Evolutionary conservation across 139 green algal species (phyloP), one percentile per base, ranked within the genome.

Genomic region (Gonium pectorale): DNA sequence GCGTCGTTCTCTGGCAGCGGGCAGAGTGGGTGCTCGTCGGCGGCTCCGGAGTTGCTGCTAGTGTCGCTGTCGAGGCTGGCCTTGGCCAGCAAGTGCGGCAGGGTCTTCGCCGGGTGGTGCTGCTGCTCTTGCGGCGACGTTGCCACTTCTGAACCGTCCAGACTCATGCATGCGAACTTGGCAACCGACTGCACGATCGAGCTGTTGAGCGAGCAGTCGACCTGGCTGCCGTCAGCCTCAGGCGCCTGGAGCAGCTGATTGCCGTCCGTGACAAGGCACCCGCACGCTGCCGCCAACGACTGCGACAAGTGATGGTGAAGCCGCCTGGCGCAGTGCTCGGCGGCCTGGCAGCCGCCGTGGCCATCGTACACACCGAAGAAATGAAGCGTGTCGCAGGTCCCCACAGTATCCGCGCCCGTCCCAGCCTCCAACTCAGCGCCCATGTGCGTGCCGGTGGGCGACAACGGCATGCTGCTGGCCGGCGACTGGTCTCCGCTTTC

Each of bases 321-420:
- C 35, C 89, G 86, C 62, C 79, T 69, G 0, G 91, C 86, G 66
- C 93, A 96, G 83, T 95, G 90, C 64, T 91, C 86, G 0, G 93
- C 92, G 0, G 92, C 93, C 62, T 95, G 88, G 38, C 72, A 87
- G 52, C 93, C 93, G 21, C 93, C 93, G 79, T 96, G 93, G 13
- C 93, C 93, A 67, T 96, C 93, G 83, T 94, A 96, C 21, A 96
- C 92, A 19, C 90, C 93, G 49, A 95, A 96, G 71, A 95, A 95
- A 88, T 96, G 93, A n/a, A 96, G 88, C 49, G 88, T 90, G 62
- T 94, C 91, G n/a, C 83, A 74, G 13, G n/a, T 60, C 7, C 43
- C 31, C 2, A 13, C 59, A 1, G 77, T 15, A 31, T 83, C 77
- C 1, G 59, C 63, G 33, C 29, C 41, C 2, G 75, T 60, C 21